Conservation (phyloP, 805 yeast genomes). For the Nadsonia fulvescens region DNA sequence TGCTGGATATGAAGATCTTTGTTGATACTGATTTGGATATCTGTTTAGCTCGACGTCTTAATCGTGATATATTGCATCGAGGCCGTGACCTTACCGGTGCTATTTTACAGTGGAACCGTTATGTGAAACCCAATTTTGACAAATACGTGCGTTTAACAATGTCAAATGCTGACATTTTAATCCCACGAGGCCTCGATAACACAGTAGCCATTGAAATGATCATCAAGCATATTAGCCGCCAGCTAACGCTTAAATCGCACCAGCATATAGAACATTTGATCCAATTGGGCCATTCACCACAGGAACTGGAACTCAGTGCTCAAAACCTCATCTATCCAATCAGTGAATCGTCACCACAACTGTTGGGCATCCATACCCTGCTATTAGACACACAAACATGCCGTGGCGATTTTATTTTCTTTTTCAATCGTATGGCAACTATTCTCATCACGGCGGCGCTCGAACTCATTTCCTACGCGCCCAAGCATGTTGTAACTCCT, state of each 20-base stretch:
- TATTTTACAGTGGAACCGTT: constrained; percentile 73
- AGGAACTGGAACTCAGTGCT: constrained; percentile 9
- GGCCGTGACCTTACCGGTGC: constrained; percentile 76
- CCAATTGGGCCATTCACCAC: constrained; percentile 39
- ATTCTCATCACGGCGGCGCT: constrained; percentile 52
- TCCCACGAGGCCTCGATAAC: constrained; percentile 86
- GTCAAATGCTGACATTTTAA: constrained; percentile 64
- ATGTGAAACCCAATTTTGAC: constrained; percentile 85
- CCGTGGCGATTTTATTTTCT: constrained; percentile 68
- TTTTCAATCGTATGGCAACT: constrained; percentile 67
- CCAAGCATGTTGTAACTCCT: constrained; percentile 25
- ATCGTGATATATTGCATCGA: constrained; percentile 71
- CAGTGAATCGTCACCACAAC: constrained; percentile 35
- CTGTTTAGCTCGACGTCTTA: constrained; percentile 74
- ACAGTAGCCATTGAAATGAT: constrained; percentile 60
- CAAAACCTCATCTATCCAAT: constrained; percentile 6
- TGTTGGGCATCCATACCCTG: constrained; percentile 52
- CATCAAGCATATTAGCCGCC: constrained; percentile 62
- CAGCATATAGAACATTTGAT: constrained; percentile 50
- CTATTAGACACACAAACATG: constrained; percentile 35
- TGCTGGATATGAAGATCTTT: constrained; percentile 75
- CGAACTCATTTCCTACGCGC: constrained; percentile 12
- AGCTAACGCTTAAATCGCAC: constrained; percentile 43
- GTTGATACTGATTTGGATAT: constrained; percentile 91
- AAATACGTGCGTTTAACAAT: constrained; percentile 57